Evolutionary conservation across 345 rosid genomes (phyloP).

Genomic region (Noccaea bulbosa): DNA sequence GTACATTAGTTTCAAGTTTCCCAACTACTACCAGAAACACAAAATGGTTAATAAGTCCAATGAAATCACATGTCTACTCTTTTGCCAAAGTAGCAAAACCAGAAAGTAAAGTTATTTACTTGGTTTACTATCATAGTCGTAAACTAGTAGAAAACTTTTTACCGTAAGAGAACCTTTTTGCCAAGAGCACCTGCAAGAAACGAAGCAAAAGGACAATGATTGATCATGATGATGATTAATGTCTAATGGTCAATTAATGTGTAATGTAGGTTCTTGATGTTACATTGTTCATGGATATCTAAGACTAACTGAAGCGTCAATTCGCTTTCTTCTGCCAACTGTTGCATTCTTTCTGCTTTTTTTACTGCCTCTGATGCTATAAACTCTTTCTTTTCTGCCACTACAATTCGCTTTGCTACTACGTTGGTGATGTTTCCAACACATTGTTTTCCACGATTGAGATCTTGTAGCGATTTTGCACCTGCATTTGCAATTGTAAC

Average conservation of each 20-base stretch:
- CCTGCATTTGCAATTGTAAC: conserved; percentile 44
- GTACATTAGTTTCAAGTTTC: too few species aligned
- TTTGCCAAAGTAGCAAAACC: neutral
- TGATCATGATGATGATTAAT: neutral
- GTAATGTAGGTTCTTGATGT: neutral
- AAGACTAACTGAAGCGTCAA: conserved; percentile 11
- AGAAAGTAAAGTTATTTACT: neutral
- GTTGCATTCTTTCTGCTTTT: conserved; percentile 52
- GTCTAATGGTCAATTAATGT: neutral
- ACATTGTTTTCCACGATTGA: conserved; percentile 71
- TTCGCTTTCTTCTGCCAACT: conserved; percentile 51
- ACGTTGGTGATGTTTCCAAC: conserved; percentile 65
- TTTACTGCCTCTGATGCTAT: conserved; percentile 44
- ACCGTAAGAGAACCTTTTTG: neutral
- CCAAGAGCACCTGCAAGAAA: conserved; percentile 22
- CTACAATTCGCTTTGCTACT: conserved; percentile 65
- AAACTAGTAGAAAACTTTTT: neutral
- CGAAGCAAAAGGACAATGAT: conserved; percentile 16
- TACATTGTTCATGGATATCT: conserved; percentile 24
- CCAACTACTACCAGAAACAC: neutral
- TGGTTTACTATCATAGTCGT: neutral
- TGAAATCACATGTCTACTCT: neutral
- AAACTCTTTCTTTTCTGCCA: conserved; percentile 37
- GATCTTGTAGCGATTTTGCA: conserved; percentile 53
- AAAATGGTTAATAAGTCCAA: neutral